These are phyloP conservation scores for Heliamphora pulchella DNA, from an alignment of 179 eudicot species.

Conservation along the genomic window DNA sequence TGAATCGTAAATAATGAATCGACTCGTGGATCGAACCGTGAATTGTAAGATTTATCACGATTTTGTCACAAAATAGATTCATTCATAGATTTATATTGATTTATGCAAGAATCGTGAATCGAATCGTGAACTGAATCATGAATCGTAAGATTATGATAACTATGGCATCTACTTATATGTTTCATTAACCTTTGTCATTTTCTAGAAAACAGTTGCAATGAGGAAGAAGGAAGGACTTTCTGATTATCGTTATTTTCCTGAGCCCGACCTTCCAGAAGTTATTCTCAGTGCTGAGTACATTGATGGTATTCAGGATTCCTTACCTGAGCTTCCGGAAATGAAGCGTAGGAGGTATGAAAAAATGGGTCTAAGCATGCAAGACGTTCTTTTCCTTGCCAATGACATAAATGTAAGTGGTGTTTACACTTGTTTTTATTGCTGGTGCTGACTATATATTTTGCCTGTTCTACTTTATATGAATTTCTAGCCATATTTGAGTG, in stretches of 20 bases:
- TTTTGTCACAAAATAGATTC: too few species aligned
- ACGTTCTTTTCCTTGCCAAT: constrained; percentile 78
- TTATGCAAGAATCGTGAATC: too few species aligned
- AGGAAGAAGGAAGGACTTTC: constrained; percentile 97
- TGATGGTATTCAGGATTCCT: constrained; percentile 45
- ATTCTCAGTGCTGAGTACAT: constrained; percentile 52
- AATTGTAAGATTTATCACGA: too few species aligned
- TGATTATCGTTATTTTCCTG: constrained; percentile 94
- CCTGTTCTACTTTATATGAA: neutral
- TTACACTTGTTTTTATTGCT: neutral
- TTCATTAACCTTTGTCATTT: constrained; percentile 24
- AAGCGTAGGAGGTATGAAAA: constrained; percentile 79
- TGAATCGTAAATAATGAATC: too few species aligned
- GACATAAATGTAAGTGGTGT: constrained; percentile 56
- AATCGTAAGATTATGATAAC: too few species aligned
- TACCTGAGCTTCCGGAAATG: constrained; percentile 91
- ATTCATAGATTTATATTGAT: too few species aligned
- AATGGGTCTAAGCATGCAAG: constrained; percentile 92
- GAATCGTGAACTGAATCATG: too few species aligned
- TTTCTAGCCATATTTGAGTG: neutral
- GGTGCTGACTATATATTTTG: neutral
- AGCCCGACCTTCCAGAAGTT: constrained; percentile 91
- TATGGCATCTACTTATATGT: constrained; percentile 12
- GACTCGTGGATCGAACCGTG: too few species aligned
- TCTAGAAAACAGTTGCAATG: constrained; percentile 94